phyloP scores from a whole-genome alignment of 2,329 filamentous ascomycete genomes.

The Cladosporium austrohemisphaericum region DNA sequence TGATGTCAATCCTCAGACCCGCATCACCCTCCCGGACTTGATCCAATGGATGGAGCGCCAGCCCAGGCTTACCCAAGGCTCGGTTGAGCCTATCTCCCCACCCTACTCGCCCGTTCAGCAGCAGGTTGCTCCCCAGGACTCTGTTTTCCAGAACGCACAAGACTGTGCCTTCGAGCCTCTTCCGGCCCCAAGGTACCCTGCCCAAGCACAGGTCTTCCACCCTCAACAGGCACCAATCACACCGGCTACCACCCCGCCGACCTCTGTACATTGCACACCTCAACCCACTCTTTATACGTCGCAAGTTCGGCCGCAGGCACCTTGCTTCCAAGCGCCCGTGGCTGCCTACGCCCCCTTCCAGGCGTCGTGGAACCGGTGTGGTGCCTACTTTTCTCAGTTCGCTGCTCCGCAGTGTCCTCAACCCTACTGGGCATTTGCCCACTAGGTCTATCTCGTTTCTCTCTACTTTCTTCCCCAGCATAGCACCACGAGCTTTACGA shows the following conservation, averaged over 20 bases:
- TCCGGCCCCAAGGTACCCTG: conserved; percentile 27
- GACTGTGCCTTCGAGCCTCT: conserved; percentile 25
- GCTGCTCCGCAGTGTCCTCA: conserved; percentile 14
- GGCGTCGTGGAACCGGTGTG: conserved; percentile 12
- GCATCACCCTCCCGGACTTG: conserved; percentile 73
- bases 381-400: conserved; percentile 15
- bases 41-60: conserved; percentile 62
- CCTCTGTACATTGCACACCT: conserved; percentile 27
- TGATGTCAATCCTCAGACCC: conserved; percentile 74
- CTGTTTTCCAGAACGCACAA: conserved; percentile 8
- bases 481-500: conserved; percentile 14
- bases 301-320: conserved; percentile 16
- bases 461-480: conserved; percentile 3
- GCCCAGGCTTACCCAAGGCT: conserved; percentile 61
- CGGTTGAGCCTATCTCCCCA: conserved; percentile 42
- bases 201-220: conserved; percentile 2
- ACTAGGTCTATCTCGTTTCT: background rate
- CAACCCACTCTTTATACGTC: conserved; percentile 27
- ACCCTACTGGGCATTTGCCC: conserved; percentile 15
- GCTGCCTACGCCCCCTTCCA: conserved; percentile 11
- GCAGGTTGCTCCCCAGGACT: conserved; percentile 12
- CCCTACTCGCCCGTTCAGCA: conserved; percentile 42
- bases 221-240: conserved; percentile 3
- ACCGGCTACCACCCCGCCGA: conserved; percentile 22
- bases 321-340: conserved; percentile 11